Evolutionary conservation across 2,329 filamentous ascomycete species (phyloP).

Genomic region (Orbilia blumenaviensis): DNA sequence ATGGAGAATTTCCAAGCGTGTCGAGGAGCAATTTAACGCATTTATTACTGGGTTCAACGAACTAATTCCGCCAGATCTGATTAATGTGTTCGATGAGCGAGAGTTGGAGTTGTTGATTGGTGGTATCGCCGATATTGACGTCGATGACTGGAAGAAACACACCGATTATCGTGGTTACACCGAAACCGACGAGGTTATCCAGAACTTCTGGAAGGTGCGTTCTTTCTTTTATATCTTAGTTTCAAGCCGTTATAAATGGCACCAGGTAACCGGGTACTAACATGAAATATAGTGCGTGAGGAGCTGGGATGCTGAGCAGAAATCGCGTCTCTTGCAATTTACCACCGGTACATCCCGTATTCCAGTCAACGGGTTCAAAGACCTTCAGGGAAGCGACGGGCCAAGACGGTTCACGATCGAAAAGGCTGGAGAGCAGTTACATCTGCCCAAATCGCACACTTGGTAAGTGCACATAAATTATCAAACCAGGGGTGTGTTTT

Average conservation of each 20-base stretch:
- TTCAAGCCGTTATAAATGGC: background rate
- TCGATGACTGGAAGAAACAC: slow-evolving; percentile 99
- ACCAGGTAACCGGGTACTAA: slow-evolving; percentile 20
- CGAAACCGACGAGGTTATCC: slow-evolving; percentile 94
- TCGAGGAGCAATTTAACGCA: slow-evolving; percentile 96
- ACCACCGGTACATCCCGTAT: slow-evolving; percentile 97
- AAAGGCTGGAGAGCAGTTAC: slow-evolving; percentile 89
- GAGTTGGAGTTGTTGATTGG: slow-evolving; percentile 96
- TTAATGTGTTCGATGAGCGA: slow-evolving; percentile 98
- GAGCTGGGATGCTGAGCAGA: slow-evolving; percentile 97
- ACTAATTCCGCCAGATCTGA: slow-evolving; percentile 91
- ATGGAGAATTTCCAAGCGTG: slow-evolving; percentile 98
- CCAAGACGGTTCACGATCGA: slow-evolving; percentile 97
- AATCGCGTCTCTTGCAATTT: slow-evolving; percentile 93
- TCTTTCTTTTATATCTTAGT: background rate
- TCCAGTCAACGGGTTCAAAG: slow-evolving; percentile 99
- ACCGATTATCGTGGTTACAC: slow-evolving; percentile 99
- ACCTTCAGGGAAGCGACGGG: slow-evolving; percentile 95
- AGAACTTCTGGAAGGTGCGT: slow-evolving; percentile 92
- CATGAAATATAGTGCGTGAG: slow-evolving; percentile 72
- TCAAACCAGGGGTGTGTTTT: slow-evolving; percentile 3
- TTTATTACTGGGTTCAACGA: slow-evolving; percentile 98
- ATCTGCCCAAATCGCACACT: slow-evolving; percentile 95
- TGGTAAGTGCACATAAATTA: slow-evolving; percentile 72
- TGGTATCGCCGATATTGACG: slow-evolving; percentile 99